phyloP scores from a whole-genome alignment of 345 rosid species.

The Salix koriyanagi region DNA sequence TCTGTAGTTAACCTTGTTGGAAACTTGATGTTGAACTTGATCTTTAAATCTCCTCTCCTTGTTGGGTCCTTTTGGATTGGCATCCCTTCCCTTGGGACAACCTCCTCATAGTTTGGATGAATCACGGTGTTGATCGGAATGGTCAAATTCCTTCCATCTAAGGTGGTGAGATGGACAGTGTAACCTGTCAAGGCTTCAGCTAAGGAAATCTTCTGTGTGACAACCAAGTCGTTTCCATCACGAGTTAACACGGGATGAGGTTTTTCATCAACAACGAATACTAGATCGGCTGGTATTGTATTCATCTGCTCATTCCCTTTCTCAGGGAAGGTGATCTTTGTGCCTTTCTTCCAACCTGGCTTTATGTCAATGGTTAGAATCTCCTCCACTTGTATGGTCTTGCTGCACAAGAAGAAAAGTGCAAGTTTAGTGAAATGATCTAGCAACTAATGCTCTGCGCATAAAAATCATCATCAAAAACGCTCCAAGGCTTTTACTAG shows the following conservation, averaged over 20 bases:
- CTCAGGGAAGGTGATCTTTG: conserved; percentile 24
- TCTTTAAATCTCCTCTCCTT: conserved; percentile 14
- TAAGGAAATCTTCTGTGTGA: conserved; percentile 18
- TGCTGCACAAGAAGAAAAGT: conserved; percentile 4
- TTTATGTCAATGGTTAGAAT: conserved; percentile 19
- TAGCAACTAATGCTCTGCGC: not conserved
- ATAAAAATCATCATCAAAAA: not conserved
- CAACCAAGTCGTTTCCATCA: conserved; percentile 18
- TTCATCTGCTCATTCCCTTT: conserved; percentile 21
- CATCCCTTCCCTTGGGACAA: conserved; percentile 23
- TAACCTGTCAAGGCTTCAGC: conserved; percentile 22
- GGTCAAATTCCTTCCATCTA: conserved; percentile 22
- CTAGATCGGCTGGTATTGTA: conserved; percentile 16
- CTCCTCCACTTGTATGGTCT: conserved; percentile 18
- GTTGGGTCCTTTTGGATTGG: conserved; percentile 12
- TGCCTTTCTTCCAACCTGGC: conserved; percentile 31
- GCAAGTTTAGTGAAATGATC: not conserved
- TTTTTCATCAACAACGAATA: conserved; percentile 24
- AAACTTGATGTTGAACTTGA: conserved; percentile 22
- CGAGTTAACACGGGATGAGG: conserved; percentile 18
- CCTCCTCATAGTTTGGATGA: conserved; percentile 17
- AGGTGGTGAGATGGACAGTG: conserved; percentile 19
- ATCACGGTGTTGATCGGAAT: conserved; percentile 11
- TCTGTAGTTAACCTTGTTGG: conserved; percentile 19
- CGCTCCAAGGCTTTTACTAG: not conserved